phyloP scores from a whole-genome alignment of 2,329 filamentous ascomycete genomes.

The Calycina herbarum region DNA sequence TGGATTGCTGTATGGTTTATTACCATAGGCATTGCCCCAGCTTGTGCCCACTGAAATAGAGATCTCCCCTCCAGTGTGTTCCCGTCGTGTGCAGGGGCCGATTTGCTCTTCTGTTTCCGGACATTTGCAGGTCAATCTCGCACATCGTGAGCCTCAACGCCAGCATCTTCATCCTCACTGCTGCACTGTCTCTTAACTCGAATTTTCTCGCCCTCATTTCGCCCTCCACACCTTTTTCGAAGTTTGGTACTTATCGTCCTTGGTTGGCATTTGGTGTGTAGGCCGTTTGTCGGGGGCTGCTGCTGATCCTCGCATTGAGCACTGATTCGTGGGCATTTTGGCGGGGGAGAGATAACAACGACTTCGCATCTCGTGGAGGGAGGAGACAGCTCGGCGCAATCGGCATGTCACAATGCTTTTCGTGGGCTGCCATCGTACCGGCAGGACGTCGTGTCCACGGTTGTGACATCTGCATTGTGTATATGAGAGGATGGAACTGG shows the following conservation, averaged over 20 bases:
- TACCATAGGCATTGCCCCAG: not conserved
- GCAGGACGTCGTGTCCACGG: not conserved
- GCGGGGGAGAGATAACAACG: slow-evolving; percentile 24
- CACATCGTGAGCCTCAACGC: slow-evolving; percentile 12
- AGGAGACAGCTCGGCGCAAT: slow-evolving; percentile 23
- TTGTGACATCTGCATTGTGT: not conserved
- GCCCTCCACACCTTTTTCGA: slow-evolving; percentile 15
- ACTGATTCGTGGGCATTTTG: slow-evolving; percentile 23
- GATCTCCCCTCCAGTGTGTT: slow-evolving; percentile 5
- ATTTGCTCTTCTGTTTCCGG: slow-evolving; percentile 1
- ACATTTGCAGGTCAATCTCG: slow-evolving; percentile 5
- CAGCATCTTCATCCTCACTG: slow-evolving; percentile 5
- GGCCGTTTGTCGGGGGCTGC: slow-evolving; percentile 5
- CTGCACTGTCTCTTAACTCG: slow-evolving; percentile 3
- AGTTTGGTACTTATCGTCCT: slow-evolving; percentile 6
- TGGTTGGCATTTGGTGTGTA: slow-evolving; percentile 17
- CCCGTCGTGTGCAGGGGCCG: not conserved
- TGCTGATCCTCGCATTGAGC: slow-evolving; percentile 12
- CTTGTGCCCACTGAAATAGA: slow-evolving; percentile 6
- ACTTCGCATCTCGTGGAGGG: slow-evolving; percentile 17
- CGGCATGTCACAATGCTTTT: not conserved
- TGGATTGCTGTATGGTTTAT: not conserved
- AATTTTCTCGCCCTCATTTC: slow-evolving; percentile 9
- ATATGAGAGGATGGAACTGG: not conserved
- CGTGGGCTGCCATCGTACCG: not conserved